These are phyloP conservation scores for Phytophthora quininea DNA, from an alignment of 352 stramenopile species.

Conservation along the genomic window DNA sequence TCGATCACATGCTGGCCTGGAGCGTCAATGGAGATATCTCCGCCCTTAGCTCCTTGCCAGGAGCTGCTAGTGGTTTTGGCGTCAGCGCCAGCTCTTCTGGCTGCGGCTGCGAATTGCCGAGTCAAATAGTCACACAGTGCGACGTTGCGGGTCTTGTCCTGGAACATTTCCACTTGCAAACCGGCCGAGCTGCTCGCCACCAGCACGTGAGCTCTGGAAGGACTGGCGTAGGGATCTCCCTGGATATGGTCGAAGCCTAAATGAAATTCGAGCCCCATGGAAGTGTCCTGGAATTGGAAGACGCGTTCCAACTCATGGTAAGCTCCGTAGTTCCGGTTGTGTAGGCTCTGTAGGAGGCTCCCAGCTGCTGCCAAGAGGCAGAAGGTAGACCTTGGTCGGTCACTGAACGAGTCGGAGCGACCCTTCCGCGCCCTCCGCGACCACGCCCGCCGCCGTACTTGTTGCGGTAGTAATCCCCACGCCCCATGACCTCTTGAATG, in stretches of 20 bases:
- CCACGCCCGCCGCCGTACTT: constrained; percentile 71
- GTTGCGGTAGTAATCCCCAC: constrained; percentile 90
- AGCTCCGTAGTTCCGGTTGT: constrained; percentile 84
- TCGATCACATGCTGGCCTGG: constrained; percentile 95
- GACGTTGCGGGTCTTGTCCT: constrained; percentile 80
- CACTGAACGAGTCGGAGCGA: constrained; percentile 14
- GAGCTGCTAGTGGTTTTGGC: constrained; percentile 70
- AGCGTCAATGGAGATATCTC: constrained; percentile 94
- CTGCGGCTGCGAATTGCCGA: constrained; percentile 76
- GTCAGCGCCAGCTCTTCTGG: constrained; percentile 57
- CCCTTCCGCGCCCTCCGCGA: constrained; percentile 27
- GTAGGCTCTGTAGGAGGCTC: constrained; percentile 51
- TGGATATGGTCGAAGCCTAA: constrained; percentile 95
- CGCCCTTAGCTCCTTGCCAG: constrained; percentile 91
- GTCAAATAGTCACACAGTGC: constrained; percentile 93
- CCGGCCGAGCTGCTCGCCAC: constrained; percentile 70
- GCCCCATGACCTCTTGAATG: too few species aligned
- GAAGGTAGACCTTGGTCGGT: constrained; percentile 22
- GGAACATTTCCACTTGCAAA: constrained; percentile 84
- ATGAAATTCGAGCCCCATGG: constrained; percentile 55
- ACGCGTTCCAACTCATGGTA: constrained; percentile 81
- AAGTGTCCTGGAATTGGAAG: constrained; percentile 40
- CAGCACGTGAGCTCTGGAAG: constrained; percentile 92
- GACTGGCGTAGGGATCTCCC: constrained; percentile 95
- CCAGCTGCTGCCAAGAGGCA: constrained; percentile 60